Evolutionary conservation across 257 asterid genomes (phyloP).

Genomic region (Przewalskia tangutica): DNA sequence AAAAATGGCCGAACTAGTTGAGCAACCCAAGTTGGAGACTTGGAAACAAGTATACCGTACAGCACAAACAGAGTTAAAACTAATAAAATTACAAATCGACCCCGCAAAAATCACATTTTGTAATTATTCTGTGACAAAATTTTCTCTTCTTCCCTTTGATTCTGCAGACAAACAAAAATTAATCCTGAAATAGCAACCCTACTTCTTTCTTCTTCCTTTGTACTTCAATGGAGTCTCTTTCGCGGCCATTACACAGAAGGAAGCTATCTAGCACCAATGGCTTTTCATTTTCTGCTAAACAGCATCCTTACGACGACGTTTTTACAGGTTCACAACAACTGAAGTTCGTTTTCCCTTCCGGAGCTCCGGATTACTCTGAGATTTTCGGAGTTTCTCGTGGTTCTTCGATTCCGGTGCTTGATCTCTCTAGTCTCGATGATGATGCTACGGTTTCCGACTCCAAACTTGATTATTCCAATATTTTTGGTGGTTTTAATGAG

Average conservation of each 20-base stretch:
- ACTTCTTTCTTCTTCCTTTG: neutral
- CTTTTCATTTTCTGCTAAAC: slow-evolving; percentile 45
- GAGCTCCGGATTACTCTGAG: slow-evolving; percentile 52
- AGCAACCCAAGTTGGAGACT: neutral
- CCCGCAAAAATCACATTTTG: neutral
- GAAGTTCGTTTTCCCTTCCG: slow-evolving; percentile 14
- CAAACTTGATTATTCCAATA: slow-evolving; percentile 55
- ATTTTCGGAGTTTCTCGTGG: slow-evolving; percentile 45
- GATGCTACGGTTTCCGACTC: slow-evolving; percentile 22
- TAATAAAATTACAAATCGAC: neutral
- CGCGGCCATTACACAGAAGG: slow-evolving; percentile 56
- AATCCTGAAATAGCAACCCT: slow-evolving; percentile 1
- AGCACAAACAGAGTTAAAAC: neutral
- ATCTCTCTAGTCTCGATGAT: slow-evolving; percentile 47
- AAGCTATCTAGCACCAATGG: slow-evolving; percentile 32
- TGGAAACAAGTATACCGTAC: slow-evolving; percentile 1
- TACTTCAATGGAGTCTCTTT: slow-evolving; percentile 59
- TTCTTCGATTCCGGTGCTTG: slow-evolving; percentile 75
- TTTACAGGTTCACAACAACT: slow-evolving; percentile 19
- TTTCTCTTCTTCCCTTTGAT: neutral
- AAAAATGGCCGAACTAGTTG: neutral
- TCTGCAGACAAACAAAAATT: slow-evolving; percentile 9
- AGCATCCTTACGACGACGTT: slow-evolving; percentile 62
- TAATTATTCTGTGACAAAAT: neutral
- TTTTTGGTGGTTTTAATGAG: slow-evolving; percentile 53